These are phyloP conservation scores for Solanum stenotomum DNA, from an alignment of 257 asterid genomes.

Conservation along the genomic window DNA sequence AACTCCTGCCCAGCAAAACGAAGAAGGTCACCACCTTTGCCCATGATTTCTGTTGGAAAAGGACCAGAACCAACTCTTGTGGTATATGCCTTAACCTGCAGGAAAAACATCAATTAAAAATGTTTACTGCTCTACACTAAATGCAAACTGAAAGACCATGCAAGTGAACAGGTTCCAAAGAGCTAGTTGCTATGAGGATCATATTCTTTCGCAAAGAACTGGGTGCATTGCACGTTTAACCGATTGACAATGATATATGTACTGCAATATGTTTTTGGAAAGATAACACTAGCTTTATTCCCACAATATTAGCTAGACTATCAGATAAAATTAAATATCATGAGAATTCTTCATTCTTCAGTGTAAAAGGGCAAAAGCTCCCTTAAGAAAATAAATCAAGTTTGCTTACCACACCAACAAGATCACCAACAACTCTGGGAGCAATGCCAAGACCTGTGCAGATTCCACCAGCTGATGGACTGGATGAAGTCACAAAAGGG, in stretches of 20 bases:
- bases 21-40: slow-evolving; percentile 69
- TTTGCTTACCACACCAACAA: slow-evolving; percentile 78
- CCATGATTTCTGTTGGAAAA: slow-evolving; percentile 85
- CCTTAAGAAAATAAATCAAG: background rate
- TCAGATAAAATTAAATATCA: background rate
- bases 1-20: slow-evolving; percentile 88
- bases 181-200: background rate
- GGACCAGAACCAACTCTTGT: slow-evolving; percentile 98
- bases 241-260: background rate
- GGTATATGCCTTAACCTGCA: slow-evolving; percentile 91
- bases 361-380: background rate
- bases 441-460: slow-evolving; percentile 96
- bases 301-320: background rate
- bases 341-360: background rate
- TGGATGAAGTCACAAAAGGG: slow-evolving; percentile 91
- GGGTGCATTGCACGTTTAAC: background rate
- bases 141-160: background rate
- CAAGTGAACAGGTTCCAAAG: background rate
- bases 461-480: slow-evolving; percentile 96
- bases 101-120: background rate
- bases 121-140: background rate
- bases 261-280: background rate
- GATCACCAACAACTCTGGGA: slow-evolving; percentile 83
- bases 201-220: background rate
- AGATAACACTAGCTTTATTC: background rate